Conservation (phyloP, 2,329 filamentous ascomycete genomes). For the Rosellinia necatrix region DNA sequence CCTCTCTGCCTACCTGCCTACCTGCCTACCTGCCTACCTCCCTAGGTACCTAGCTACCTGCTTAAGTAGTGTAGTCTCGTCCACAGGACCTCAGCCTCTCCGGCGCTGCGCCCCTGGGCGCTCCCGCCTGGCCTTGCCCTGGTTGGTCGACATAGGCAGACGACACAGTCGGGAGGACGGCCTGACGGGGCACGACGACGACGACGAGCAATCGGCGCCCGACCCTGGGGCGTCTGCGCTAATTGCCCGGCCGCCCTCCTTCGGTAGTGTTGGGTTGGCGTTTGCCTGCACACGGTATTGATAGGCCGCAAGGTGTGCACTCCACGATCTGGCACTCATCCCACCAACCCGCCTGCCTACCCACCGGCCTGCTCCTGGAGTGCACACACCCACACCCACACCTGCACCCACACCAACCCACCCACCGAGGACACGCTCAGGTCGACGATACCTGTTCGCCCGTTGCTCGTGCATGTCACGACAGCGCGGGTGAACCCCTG, state of each 20-base stretch:
- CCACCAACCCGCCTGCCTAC: slow-evolving; percentile 25
- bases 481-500: slow-evolving; percentile 42
- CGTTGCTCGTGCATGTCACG: slow-evolving; percentile 40
- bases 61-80: slow-evolving; percentile 16
- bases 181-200: slow-evolving; percentile 20
- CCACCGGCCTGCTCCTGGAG: too few relatives aligned
- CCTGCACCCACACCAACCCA: slow-evolving; percentile 16
- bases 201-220: slow-evolving; percentile 30
- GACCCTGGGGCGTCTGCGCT: slow-evolving; percentile 17
- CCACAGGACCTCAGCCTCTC: slow-evolving; percentile 30
- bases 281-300: slow-evolving; percentile 29
- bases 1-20: too few relatives aligned
- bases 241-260: slow-evolving; percentile 31
- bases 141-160: slow-evolving; percentile 29
- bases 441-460: slow-evolving; percentile 34
- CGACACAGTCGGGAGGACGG: too few relatives aligned
- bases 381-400: too few relatives aligned
- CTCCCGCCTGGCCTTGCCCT: slow-evolving; percentile 10
- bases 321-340: slow-evolving; percentile 39
- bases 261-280: slow-evolving; percentile 33
- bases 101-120: slow-evolving; percentile 15
- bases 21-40: too few relatives aligned
- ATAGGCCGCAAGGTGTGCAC: slow-evolving; percentile 39
- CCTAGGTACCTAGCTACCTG: too few relatives aligned
- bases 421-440: slow-evolving; percentile 22